These are phyloP conservation scores for Podaxis sp. DNA, from an alignment of 768 basidiomycete species.

Conservation along the genomic window DNA sequence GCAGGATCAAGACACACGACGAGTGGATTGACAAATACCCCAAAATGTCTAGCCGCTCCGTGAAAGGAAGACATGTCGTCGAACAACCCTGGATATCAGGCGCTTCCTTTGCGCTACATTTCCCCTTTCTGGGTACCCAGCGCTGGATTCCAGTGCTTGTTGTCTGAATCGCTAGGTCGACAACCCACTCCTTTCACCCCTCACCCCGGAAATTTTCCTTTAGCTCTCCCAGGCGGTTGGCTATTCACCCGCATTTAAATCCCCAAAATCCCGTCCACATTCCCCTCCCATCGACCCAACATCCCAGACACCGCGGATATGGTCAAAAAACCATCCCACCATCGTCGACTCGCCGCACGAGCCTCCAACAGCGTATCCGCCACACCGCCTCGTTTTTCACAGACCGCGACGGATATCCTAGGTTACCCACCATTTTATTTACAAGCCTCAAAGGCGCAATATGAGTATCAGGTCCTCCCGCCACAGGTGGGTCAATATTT, in stretches of 20 bases:
- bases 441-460: neutral
- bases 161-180: neutral
- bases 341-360: neutral
- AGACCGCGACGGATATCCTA: neutral
- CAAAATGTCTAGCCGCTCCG: constrained; percentile 10
- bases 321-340: neutral
- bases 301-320: neutral
- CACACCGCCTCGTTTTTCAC: neutral
- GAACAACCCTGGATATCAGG: constrained; percentile 9
- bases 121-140: neutral
- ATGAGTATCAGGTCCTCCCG: neutral
- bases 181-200: neutral
- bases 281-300: neutral
- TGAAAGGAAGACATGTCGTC: constrained; percentile 1
- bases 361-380: neutral
- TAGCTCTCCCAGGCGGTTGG: neutral
- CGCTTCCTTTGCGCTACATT: neutral
- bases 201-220: neutral
- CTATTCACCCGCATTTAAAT: neutral
- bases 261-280: neutral
- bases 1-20: neutral
- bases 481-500: neutral
- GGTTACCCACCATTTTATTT: neutral
- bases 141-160: neutral
- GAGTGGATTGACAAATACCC: neutral